Conservation (phyloP, 805 yeast genomes). For the Kuraishia floccosa region DNA sequence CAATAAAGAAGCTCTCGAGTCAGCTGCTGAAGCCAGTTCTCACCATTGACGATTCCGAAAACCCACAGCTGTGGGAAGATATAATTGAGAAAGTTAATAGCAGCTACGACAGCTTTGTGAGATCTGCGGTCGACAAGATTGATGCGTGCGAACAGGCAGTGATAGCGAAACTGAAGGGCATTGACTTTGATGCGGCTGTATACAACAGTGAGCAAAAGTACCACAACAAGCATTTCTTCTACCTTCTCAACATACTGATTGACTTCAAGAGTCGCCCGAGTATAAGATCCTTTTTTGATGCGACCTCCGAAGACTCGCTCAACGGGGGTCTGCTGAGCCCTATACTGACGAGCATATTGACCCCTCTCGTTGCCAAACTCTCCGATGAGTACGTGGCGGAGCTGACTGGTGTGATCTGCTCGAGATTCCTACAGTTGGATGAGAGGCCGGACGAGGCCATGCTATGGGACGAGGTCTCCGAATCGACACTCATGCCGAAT, state of each 20-base stretch:
- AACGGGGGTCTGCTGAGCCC: no score
- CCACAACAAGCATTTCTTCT: constrained; percentile 9
- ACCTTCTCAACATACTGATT: constrained; percentile 12
- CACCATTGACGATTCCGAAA: constrained; percentile 23
- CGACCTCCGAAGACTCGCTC: no score
- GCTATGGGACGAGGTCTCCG: no score
- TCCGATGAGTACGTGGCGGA: no score
- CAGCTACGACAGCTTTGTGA: not conserved
- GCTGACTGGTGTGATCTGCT: no score
- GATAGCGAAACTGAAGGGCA: not conserved
- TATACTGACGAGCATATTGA: no score
- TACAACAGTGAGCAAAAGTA: not conserved
- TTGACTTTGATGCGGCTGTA: not conserved
- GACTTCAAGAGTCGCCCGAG: constrained; percentile 12
- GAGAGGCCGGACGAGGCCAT: no score
- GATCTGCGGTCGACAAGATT: not conserved
- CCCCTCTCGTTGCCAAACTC: no score
- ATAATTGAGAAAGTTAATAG: not conserved
- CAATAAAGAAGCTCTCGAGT: constrained; percentile 8
- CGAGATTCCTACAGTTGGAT: no score
- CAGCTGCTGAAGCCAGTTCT: constrained; percentile 16
- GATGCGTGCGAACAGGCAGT: not conserved
- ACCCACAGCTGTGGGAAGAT: constrained; percentile 17
- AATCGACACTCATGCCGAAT: no score
- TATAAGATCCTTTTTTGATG: constrained; percentile 7